Conservation (phyloP, 305 asterid genomes). For the Fraxinus latifolia region DNA sequence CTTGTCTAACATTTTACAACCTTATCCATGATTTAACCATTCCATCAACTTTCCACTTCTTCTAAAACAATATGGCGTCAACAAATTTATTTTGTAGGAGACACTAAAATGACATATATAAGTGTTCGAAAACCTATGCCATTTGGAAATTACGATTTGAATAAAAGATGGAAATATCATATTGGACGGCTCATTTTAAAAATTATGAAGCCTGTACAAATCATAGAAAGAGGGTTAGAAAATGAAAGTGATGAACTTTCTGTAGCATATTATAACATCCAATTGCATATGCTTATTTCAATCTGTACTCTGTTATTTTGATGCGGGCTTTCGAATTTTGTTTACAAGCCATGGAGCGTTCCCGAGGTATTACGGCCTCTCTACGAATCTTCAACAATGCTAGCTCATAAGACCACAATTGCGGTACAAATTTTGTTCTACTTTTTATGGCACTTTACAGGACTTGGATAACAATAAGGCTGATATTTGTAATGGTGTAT, state of each 20-base stretch:
- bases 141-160: background rate
- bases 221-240: background rate
- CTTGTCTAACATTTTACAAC: background rate
- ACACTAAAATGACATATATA: background rate
- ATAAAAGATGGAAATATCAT: background rate
- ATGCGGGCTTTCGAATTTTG: background rate
- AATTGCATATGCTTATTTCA: background rate
- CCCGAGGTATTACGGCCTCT: slow-evolving; percentile 91
- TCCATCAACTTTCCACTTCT: background rate
- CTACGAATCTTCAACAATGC: slow-evolving; percentile 74
- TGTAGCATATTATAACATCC: background rate
- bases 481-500: background rate
- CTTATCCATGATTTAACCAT: background rate
- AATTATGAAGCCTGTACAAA: background rate
- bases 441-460: background rate
- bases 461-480: background rate
- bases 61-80: background rate
- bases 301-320: background rate
- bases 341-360: slow-evolving; percentile 63
- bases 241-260: background rate
- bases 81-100: background rate
- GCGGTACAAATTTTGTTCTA: slow-evolving; percentile 47
- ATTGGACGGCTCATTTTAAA: background rate
- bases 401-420: slow-evolving; percentile 77
- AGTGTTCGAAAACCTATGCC: background rate